Evolutionary conservation across 2,329 filamentous ascomycete species (phyloP).

Genomic region (Hymenoscyphus albidus): DNA sequence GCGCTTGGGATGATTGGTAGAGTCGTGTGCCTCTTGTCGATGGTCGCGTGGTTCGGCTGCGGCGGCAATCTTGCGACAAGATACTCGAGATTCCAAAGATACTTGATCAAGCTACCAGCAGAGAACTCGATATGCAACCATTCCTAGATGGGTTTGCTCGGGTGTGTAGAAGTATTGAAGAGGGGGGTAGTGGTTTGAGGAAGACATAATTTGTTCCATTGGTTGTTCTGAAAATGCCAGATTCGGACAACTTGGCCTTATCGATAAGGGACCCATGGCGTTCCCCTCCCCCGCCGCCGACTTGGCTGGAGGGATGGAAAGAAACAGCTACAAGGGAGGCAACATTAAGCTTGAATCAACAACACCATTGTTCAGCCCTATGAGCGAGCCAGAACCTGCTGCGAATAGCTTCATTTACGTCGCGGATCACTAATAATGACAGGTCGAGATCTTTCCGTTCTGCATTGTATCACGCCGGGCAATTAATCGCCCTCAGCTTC

Average conservation of each 20-base stretch:
- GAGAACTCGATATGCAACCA: no score
- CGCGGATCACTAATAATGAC: constrained; percentile 15
- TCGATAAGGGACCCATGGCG: constrained; percentile 3
- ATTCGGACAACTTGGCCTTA: constrained; percentile 1
- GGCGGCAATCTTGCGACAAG: no score
- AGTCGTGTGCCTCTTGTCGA: constrained; percentile 21
- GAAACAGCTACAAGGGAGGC: neutral
- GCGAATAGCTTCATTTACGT: constrained; percentile 5
- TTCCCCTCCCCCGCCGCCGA: neutral
- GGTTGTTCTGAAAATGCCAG: neutral
- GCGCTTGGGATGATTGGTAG: constrained; percentile 4
- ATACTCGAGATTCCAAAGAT: no score
- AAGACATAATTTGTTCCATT: neutral
- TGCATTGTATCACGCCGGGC: neutral
- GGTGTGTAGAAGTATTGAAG: no score
- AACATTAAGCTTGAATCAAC: constrained; percentile 19
- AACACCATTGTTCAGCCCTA: constrained; percentile 9
- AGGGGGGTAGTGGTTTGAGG: neutral
- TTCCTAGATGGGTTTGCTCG: no score
- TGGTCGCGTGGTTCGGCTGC: constrained; percentile 12
- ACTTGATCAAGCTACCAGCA: no score
- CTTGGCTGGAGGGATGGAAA: neutral
- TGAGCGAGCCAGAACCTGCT: neutral
- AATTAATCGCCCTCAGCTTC: neutral
- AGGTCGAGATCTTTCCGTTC: neutral